A percentile compares a stretch with the other conserved stretches of the same genome.
Evolutionary conservation across 106 monocot species (phyloP).

Genomic region (Dendrobium huoshanense): DNA sequence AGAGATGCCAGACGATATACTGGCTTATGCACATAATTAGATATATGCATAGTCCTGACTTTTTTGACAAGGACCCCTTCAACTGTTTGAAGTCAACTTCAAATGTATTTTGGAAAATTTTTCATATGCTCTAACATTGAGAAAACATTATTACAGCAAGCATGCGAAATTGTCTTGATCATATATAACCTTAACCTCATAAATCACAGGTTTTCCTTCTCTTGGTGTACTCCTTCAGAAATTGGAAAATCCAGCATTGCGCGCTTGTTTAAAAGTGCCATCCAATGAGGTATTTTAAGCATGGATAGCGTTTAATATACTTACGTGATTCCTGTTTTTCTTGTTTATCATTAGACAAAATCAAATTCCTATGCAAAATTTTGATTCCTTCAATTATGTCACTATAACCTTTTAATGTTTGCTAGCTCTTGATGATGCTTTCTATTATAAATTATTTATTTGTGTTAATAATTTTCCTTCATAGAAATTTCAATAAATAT

Average conservation of each 20-base stretch:
- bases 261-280: conserved; percentile 73
- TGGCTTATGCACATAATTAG: not conserved
- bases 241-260: conserved; percentile 89
- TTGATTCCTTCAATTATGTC: not conserved
- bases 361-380: not conserved
- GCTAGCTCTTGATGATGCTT: not conserved
- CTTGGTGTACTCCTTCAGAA: conserved; percentile 96
- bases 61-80: not conserved
- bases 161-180: not conserved
- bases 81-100: not conserved
- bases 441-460: not conserved
- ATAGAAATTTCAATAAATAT: not conserved
- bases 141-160: not conserved
- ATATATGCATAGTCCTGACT: not conserved
- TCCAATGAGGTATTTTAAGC: conserved; percentile 69
- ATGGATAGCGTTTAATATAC: no score
- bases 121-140: not conserved
- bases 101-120: not conserved
- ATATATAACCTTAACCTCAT: not conserved
- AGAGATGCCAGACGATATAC: no score
- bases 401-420: not conserved
- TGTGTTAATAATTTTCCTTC: not conserved
- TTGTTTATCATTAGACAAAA: not conserved
- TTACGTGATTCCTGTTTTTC: not conserved
- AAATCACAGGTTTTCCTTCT: conserved; percentile 76